Conservation (phyloP, 768 basidiomycete species). For the Rhizopogon vesiculosus region DNA sequence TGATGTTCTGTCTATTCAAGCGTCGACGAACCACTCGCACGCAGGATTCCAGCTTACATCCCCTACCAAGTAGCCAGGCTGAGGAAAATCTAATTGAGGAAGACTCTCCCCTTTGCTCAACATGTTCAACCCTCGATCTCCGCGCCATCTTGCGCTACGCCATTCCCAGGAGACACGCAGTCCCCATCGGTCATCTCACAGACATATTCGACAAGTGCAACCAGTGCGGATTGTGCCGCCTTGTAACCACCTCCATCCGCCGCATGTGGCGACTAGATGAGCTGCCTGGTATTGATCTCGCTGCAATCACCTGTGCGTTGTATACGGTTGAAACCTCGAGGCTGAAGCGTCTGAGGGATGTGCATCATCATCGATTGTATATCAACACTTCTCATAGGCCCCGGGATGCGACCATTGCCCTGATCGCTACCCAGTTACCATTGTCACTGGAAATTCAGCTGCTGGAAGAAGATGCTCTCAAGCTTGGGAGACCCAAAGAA, state of each 20-base stretch:
- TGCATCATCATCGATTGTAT: constrained; percentile 8
- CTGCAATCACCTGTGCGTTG: not conserved
- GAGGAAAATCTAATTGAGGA: too few relatives aligned
- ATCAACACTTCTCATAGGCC: constrained; percentile 9
- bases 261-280: constrained; percentile 13
- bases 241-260: constrained; percentile 6
- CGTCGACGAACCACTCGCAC: too few relatives aligned
- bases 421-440: not conserved
- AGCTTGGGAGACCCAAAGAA: constrained; percentile 8
- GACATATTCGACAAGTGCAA: constrained; percentile 5
- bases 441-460: constrained; percentile 12
- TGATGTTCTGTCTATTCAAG: too few relatives aligned
- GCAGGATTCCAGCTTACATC: too few relatives aligned
- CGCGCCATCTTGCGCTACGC: not conserved
- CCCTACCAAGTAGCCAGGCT: too few relatives aligned
- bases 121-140: not conserved
- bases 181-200: constrained; percentile 5
- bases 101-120: not conserved
- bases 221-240: constrained; percentile 13
- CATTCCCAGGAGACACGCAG: not conserved
- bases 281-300: constrained; percentile 8
- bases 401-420: not conserved
- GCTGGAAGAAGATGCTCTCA: constrained; percentile 13
- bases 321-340: not conserved
- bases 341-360: constrained; percentile 1